Percentiles rank a stretch among this genome's conserved stretches.
Evolutionary conservation across 2,329 filamentous ascomycete genomes (phyloP).

Genomic region (Ophiostoma piceae): DNA sequence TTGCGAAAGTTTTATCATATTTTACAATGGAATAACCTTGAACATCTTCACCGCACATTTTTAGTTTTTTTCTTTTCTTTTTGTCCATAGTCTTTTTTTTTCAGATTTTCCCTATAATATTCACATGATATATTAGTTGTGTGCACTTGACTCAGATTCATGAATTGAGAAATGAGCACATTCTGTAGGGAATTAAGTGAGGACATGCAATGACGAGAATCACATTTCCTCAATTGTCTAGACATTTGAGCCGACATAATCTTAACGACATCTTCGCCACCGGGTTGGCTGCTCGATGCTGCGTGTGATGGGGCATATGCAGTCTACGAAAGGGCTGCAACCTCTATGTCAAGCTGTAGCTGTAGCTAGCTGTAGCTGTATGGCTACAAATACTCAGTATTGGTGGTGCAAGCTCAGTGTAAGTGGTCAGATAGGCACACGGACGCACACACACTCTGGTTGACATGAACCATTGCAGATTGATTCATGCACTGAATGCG

Average conservation of each 20-base stretch:
- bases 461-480: background rate
- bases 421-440: background rate
- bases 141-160: background rate
- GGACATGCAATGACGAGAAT: background rate
- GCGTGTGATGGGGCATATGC: background rate
- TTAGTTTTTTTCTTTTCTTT: too few relatives aligned
- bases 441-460: background rate
- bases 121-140: too few relatives aligned
- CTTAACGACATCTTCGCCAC: background rate
- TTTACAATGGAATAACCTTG: too few relatives aligned
- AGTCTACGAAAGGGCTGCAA: slow-evolving; percentile 9
- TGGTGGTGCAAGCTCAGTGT: background rate
- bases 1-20: too few relatives aligned
- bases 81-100: too few relatives aligned
- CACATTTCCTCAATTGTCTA: background rate
- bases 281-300: slow-evolving; percentile 5
- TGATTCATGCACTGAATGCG: background rate
- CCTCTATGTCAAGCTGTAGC: background rate
- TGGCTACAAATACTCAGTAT: too few relatives aligned
- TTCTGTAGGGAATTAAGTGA: background rate
- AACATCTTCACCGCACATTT: too few relatives aligned
- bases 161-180: background rate
- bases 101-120: too few relatives aligned
- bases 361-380: background rate
- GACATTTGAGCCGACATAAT: background rate